Conservation (phyloP, 2,329 filamentous ascomycete genomes). For the Aspergillus sp. region DNA sequence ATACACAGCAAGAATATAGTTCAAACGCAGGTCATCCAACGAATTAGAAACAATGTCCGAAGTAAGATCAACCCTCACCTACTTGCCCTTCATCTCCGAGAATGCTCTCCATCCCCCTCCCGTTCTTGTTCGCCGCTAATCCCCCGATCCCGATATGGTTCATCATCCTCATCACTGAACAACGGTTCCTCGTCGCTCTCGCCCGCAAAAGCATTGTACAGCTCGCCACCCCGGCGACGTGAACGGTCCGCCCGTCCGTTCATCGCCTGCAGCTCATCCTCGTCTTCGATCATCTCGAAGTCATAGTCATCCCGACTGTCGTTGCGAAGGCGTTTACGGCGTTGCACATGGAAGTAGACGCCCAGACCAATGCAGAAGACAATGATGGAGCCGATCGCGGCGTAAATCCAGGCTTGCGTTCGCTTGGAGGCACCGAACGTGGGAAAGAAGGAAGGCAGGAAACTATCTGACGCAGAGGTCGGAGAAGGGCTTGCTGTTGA, state of each 20-base stretch:
- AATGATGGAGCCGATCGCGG: slow-evolving; percentile 78
- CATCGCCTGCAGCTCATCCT: slow-evolving; percentile 58
- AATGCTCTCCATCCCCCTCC: slow-evolving; percentile 18
- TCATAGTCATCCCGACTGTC: slow-evolving; percentile 82
- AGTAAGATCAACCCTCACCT: not conserved
- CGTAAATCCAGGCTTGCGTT: slow-evolving; percentile 93
- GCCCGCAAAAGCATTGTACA: slow-evolving; percentile 97
- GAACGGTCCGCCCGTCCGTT: slow-evolving; percentile 53
- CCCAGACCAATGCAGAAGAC: slow-evolving; percentile 79
- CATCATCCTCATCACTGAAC: slow-evolving; percentile 49
- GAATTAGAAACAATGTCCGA: not conserved
- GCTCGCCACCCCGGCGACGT: slow-evolving; percentile 71
- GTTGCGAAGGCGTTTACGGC: slow-evolving; percentile 73
- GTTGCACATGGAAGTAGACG: slow-evolving; percentile 78
- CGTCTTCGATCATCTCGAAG: slow-evolving; percentile 87
- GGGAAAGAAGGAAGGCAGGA: slow-evolving; percentile 83
- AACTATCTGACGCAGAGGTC: slow-evolving; percentile 50
- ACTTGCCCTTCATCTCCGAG: slow-evolving; percentile 11
- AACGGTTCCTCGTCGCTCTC: slow-evolving; percentile 74
- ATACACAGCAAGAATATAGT: not conserved
- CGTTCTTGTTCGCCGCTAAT: slow-evolving; percentile 26
- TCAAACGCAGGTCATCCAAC: not conserved
- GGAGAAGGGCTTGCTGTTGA: slow-evolving; percentile 34
- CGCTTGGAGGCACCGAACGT: slow-evolving; percentile 85
- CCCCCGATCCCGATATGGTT: slow-evolving; percentile 36